Conservation (phyloP, 2,329 filamentous ascomycete species). For the Tolypocladium pustulatum region DNA sequence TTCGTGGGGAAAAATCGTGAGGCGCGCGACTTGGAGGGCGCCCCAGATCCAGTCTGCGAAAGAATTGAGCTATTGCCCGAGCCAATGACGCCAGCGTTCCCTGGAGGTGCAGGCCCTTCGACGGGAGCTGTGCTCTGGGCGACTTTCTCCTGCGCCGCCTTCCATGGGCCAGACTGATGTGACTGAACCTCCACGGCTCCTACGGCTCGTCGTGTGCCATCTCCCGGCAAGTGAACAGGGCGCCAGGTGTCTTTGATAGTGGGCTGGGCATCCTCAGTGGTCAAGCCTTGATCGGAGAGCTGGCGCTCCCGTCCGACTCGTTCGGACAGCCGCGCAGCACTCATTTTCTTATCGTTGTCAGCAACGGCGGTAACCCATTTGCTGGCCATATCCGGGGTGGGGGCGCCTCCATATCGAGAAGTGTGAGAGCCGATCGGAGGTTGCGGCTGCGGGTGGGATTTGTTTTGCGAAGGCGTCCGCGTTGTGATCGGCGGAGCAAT, state of each 20-base stretch:
- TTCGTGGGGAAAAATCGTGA: constrained; percentile 54
- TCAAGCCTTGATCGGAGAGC: constrained; percentile 32
- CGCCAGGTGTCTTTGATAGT: constrained; percentile 46
- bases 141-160: constrained; percentile 16
- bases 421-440: constrained; percentile 21
- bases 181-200: constrained; percentile 16
- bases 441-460: constrained; percentile 14
- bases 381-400: constrained; percentile 22
- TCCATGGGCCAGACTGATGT: constrained; percentile 19
- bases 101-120: constrained; percentile 12
- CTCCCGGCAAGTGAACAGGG: constrained; percentile 26
- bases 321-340: constrained; percentile 26
- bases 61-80: constrained; percentile 14
- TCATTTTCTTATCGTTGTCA: constrained; percentile 35
- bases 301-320: constrained; percentile 31
- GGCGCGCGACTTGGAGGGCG: constrained; percentile 34
- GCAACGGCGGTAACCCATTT: constrained; percentile 32
- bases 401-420: constrained; percentile 14
- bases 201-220: constrained; percentile 21
- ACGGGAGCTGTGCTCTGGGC: constrained; percentile 5
- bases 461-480: constrained; percentile 13
- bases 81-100: constrained; percentile 18
- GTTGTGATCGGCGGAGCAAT: constrained; percentile 26
- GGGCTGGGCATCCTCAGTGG: constrained; percentile 33
- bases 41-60: constrained; percentile 15